Conservation (phyloP, 139 green algal species). For the Pycnococcus provasolii region DNA sequence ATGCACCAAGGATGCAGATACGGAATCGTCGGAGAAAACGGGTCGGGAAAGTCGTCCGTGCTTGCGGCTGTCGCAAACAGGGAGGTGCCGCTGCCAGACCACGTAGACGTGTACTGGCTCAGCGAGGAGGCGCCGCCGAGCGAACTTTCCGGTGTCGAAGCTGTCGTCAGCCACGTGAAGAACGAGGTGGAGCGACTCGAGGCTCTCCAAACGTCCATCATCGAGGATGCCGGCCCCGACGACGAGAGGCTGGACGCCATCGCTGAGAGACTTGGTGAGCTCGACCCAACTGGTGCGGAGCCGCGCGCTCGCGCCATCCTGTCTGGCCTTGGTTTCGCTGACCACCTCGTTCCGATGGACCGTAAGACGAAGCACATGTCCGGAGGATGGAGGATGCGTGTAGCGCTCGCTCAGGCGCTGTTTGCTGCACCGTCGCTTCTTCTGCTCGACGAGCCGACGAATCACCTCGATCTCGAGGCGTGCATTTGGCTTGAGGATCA, state of each 20-base stretch:
- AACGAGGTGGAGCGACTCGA: slow-evolving; percentile 10
- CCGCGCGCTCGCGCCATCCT: neutral
- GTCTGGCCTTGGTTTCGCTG: slow-evolving; percentile 3
- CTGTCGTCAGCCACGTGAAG: slow-evolving; percentile 5
- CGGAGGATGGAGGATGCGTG: slow-evolving; percentile 27
- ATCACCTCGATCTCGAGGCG: slow-evolving; percentile 27
- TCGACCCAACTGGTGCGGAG: slow-evolving; percentile 3
- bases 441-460: slow-evolving; percentile 28
- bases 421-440: slow-evolving; percentile 22
- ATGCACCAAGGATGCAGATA: neutral
- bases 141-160: slow-evolving; percentile 3
- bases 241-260: slow-evolving; percentile 13
- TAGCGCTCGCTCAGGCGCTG: slow-evolving; percentile 23
- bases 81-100: slow-evolving; percentile 5
- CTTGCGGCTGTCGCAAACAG: neutral
- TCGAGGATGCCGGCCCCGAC: neutral
- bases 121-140: slow-evolving; percentile 1
- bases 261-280: neutral
- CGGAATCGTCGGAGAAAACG: slow-evolving; percentile 11
- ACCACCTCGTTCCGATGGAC: neutral
- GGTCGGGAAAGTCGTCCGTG: slow-evolving; percentile 2
- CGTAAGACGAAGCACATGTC: slow-evolving; percentile 14
- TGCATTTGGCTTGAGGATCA: slow-evolving; percentile 26
- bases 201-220: neutral
- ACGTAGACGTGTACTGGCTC: slow-evolving; percentile 10